A percentile compares a stretch with the other conserved stretches of the same genome.
These are phyloP conservation scores for Selaginella tamariscina DNA, from an alignment of 75 land plant genomes.

Conservation along the genomic window DNA sequence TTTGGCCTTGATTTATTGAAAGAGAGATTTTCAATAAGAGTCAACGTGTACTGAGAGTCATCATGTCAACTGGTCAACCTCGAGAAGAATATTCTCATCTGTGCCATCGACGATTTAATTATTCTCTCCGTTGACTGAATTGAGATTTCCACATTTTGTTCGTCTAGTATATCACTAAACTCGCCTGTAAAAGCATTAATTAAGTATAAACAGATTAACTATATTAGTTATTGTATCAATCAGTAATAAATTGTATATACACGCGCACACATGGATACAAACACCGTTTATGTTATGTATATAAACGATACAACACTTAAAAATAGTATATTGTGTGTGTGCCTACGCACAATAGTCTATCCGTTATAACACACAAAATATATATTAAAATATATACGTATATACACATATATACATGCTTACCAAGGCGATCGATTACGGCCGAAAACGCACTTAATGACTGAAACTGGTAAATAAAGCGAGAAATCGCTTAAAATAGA, in stretches of 20 bases:
- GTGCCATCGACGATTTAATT: conserved; percentile 8
- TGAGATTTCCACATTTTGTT: conserved; percentile 21
- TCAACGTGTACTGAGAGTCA: conserved; percentile 52
- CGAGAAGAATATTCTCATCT: conserved; percentile 43
- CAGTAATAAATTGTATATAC: too few relatives aligned
- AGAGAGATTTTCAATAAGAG: conserved; percentile 53
- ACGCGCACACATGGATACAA: too few relatives aligned
- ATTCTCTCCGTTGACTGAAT: conserved; percentile 6
- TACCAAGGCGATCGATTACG: conserved; percentile 89
- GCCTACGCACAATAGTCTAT: too few relatives aligned
- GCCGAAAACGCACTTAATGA: conserved; percentile 94
- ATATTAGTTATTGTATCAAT: too few relatives aligned
- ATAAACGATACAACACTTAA: too few relatives aligned
- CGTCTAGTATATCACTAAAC: conserved; percentile 83
- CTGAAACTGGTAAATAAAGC: conserved; percentile 88
- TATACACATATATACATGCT: not conserved
- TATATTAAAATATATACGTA: not conserved
- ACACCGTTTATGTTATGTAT: too few relatives aligned
- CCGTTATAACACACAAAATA: not conserved
- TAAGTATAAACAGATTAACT: not conserved
- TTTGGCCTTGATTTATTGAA: conserved; percentile 47
- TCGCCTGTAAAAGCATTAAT: conserved; percentile 45
- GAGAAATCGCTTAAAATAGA: conserved; percentile 83
- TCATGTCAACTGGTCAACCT: conserved; percentile 53
- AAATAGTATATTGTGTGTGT: too few relatives aligned